Base-by-base conservation (phyloP, 1,284 basidiomycete species). In the Ceratobasidium sp. region DNA sequence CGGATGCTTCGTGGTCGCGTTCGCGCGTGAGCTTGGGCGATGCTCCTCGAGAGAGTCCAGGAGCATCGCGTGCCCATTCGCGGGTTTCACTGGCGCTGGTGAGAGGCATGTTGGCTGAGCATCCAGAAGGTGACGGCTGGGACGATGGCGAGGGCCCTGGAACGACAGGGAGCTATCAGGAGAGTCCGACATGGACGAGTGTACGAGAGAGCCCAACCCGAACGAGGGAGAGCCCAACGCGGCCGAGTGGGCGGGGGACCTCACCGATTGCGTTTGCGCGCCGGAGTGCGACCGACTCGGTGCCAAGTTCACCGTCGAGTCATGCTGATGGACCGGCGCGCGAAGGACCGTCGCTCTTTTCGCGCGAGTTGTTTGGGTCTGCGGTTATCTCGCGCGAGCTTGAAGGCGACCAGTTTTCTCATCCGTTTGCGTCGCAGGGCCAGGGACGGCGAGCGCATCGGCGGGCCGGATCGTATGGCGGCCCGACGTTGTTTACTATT, bases 401-500 rank as follows among this genome's bases (percentile, higher is more conserved):
- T 25, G 56, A 28, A 38, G 28, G 30, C 6, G 25, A 25, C 30
- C 40, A 30, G n/a, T 28, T 56, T 49, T 25, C 54, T 8, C 67
- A 70, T 51, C 67, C 67, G 30, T 70, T 70, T 25, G 54, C 67
- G 46, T 60, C 53, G 3, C 53, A 54, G 23, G 56, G 56, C 0
- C 53, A 54, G 40, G 56, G 56, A 18, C 51, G 56, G 8, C 56
- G 54, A 11, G 67, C 42, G 56, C 67, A 70, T 23, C 38, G 67
- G 25, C 40, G 67, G 40, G 30, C 67, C 14, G 67, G 67, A 28
- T 70, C 67, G 54, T 70, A 70, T 40, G 67, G 48, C 12, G 67
- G 67, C 2, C 67, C 67, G 30, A 70, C 67, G 42, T 49, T 70
- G 67, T 70, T 59, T 40, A 70, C 67, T 2, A 70, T 70, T 51